A percentile compares a stretch with the other conserved stretches of the same genome.
phyloP scores from a whole-genome alignment of 2,329 filamentous ascomycete species.

The Xylariaceae sp. region DNA sequence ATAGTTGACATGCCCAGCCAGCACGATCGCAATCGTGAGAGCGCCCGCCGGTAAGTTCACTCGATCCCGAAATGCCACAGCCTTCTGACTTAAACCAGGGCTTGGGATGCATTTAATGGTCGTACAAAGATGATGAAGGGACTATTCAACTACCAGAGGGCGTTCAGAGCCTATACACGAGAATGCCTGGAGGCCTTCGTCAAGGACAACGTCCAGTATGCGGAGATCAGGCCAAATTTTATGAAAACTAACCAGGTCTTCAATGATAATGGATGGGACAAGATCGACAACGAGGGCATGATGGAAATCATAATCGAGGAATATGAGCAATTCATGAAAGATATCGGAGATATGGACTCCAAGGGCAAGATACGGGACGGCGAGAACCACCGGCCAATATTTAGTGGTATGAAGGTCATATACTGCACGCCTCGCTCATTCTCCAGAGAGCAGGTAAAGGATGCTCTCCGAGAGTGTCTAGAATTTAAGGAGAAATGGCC shows the following conservation, averaged over 20 bases:
- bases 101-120: slow-evolving; percentile 61
- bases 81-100: slow-evolving; percentile 34
- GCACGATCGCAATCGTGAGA: slow-evolving; percentile 9
- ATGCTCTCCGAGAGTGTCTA: slow-evolving; percentile 53
- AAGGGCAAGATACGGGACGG: slow-evolving; percentile 22
- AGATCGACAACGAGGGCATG: slow-evolving; percentile 47
- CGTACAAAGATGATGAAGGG: slow-evolving; percentile 62
- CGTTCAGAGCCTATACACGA: slow-evolving; percentile 55
- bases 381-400: slow-evolving; percentile 31
- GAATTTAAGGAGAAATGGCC: slow-evolving; percentile 49
- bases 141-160: slow-evolving; percentile 55
- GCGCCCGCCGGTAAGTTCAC: slow-evolving; percentile 22
- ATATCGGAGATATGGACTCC: slow-evolving; percentile 32
- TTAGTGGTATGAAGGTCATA: slow-evolving; percentile 59
- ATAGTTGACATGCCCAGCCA: too few species aligned
- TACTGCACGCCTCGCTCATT: slow-evolving; percentile 61
- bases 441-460: slow-evolving; percentile 40
- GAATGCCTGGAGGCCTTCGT: slow-evolving; percentile 55
- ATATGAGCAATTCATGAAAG: slow-evolving; percentile 41
- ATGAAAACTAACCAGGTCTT: slow-evolving; percentile 53
- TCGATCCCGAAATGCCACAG: background rate
- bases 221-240: slow-evolving; percentile 59
- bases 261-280: slow-evolving; percentile 43
- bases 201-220: slow-evolving; percentile 57
- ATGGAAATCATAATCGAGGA: slow-evolving; percentile 52